A percentile compares a stretch with the other conserved stretches of the same genome.
These are phyloP conservation scores for Russula virescens DNA, from an alignment of 768 basidiomycete genomes.

Conservation along the genomic window DNA sequence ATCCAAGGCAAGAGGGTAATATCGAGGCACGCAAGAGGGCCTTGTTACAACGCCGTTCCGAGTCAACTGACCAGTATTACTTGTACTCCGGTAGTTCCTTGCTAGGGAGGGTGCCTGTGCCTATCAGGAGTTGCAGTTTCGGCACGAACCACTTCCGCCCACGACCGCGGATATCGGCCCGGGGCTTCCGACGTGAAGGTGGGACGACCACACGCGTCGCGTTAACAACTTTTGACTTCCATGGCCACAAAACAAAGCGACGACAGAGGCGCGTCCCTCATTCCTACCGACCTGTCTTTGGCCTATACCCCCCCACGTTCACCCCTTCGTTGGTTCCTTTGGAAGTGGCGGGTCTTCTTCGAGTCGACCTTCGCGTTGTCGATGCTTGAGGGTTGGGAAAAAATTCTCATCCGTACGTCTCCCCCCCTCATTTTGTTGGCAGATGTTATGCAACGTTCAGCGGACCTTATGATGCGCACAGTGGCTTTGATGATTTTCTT, in stretches of 20 bases:
- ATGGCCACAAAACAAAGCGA: conserved; percentile 10
- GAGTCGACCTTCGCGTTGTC: conserved; percentile 55
- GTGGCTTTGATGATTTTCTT: conserved; percentile 33
- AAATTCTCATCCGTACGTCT: conserved; percentile 48
- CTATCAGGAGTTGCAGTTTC: too few species aligned
- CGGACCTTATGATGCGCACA: background rate
- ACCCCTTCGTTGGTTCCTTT: conserved; percentile 32
- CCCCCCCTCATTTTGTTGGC: too few species aligned
- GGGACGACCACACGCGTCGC: background rate
- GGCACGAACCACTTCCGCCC: too few species aligned
- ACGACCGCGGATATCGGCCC: too few species aligned
- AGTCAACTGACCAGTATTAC: too few species aligned
- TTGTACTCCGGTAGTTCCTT: too few species aligned
- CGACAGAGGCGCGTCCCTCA: conserved; percentile 10
- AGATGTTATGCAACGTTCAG: conserved; percentile 11
- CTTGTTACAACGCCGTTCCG: too few species aligned
- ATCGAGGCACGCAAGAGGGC: too few species aligned
- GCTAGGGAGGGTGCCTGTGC: too few species aligned
- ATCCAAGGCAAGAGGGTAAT: too few species aligned
- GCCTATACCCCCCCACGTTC: conserved; percentile 28
- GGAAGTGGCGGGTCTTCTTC: conserved; percentile 51
- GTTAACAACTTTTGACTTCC: background rate
- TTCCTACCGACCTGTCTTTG: conserved; percentile 26
- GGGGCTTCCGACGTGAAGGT: too few species aligned
- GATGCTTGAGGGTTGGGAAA: conserved; percentile 67